Evolutionary conservation across 306 rosid genomes (phyloP).

Genomic region (Citrullus mucosospermus): DNA sequence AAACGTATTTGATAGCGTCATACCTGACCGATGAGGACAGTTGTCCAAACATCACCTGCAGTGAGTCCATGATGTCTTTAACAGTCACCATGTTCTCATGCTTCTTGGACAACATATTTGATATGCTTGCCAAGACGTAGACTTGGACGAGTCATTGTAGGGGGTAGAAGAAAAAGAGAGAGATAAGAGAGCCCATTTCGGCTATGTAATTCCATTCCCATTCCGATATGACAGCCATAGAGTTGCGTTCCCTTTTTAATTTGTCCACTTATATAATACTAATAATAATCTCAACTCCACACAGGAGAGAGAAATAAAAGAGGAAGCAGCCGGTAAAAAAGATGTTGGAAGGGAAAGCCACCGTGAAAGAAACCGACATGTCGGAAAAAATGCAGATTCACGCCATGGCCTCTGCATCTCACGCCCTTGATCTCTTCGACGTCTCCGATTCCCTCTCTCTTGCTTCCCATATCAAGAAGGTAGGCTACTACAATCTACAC

Average conservation of each 20-base stretch:
- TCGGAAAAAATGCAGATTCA: slow-evolving; percentile 56
- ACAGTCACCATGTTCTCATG: no score
- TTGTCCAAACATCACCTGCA: no score
- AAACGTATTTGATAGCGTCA: no score
- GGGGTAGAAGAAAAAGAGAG: not conserved
- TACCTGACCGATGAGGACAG: no score
- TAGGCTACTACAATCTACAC: not conserved
- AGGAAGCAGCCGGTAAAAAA: not conserved
- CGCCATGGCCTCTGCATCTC: slow-evolving; percentile 82
- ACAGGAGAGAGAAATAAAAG: not conserved
- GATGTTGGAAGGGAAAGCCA: slow-evolving; percentile 82
- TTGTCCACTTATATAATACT: not conserved
- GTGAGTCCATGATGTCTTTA: no score
- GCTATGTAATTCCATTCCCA: not conserved
- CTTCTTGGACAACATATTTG: no score
- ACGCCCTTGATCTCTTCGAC: slow-evolving; percentile 74
- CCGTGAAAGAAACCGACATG: slow-evolving; percentile 65
- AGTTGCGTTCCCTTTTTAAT: not conserved
- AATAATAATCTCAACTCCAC: not conserved
- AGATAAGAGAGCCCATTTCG: not conserved
- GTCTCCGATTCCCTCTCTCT: slow-evolving; percentile 50
- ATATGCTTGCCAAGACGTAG: no score
- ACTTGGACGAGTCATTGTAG: not conserved
- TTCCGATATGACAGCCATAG: not conserved
- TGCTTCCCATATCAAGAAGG: slow-evolving; percentile 70